Evolutionary conservation across 768 basidiomycete genomes (phyloP), one percentile per base, ranked within the genome.

Genomic region (Pulveroboletus sp.): DNA sequence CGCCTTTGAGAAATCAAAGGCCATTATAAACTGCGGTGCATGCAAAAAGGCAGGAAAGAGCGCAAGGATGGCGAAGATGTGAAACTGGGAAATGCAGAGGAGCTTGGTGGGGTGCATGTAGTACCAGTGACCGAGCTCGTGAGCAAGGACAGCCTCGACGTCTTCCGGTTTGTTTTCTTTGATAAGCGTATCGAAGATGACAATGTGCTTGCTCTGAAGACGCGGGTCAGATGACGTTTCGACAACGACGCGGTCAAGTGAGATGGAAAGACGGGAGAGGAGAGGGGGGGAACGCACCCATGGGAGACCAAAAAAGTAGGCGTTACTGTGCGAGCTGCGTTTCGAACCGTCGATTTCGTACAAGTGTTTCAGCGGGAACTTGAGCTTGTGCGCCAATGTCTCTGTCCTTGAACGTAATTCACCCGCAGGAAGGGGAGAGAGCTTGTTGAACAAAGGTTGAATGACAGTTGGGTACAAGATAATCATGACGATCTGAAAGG

Each of bases 271-370:
- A 6, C 4, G 30, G 0, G 32, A 14, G 32, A 33, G 18, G 6
- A 28, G 26, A 10, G 24, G 39, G 15, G 27, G n/a, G n/a, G 30
- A 38, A 71, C 75, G 37, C 43, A 90, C 91, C 87, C 93, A 94
- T 1, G 94, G 95, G 11, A 97, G 79, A 51, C 95, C 95, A 57
- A 93, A 97, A 76, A 97, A 97, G 73, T 96, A 98, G n/a, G 94
- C 94, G 57, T 97, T 97, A 58, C 86, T 89, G 71, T 99, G 95
- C 3, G 90, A 87, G 69, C 87, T 91, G 42, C 95, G 83, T 73
- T 96, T 96, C 32, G 89, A 93, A 27, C 96, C 96, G 64, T 98
- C 94, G 58, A 98, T 97, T 66, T 96, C 93, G 66, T 95, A 98
- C 46, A 99, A 68, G 67, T 94, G 87, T 63, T 87, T 96, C 49